Evolutionary conservation across 768 basidiomycete species (phyloP), one percentile per base, ranked within the genome.

Genomic region (Neoboletus brunneissimus): DNA sequence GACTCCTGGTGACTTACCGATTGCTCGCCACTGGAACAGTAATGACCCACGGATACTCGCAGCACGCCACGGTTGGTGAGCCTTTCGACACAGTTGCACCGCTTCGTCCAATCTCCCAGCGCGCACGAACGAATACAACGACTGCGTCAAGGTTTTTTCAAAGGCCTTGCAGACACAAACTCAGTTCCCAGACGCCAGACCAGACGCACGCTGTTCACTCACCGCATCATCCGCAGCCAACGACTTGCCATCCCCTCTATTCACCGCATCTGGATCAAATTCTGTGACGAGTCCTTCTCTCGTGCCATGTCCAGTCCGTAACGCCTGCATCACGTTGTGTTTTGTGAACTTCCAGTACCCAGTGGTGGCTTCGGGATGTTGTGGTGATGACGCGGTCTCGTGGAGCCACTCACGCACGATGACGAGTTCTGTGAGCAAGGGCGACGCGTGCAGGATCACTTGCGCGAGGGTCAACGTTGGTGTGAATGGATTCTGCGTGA

Each of bases 61-160:
- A 3, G 93, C 92, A 23, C 94, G 80, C 96, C 95, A 98, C 0
- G 92, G 89, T 60, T 95, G 91, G 59, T 93, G 87, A 0, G 89
- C 88, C 63, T 83, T 84, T 60, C 86, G 76, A 67, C 92, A 94
- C 18, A 93, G 73, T 34, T 91, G 87, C 5, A 94, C 77, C 0
- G 94, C 96, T 12, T 91, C 87, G 12, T 90, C 90, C 29, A 96
- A 71, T 56, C 86, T 76, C n/a, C 95, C 95, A 6, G 89, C 86
- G 40, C 95, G 85, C 3, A 98, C 78, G 59, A 88, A 87, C 25
- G 86, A 82, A 71, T 90, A 96, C 22, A 98, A 68, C 0, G 88
- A 84, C 61, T 92, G 86, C 0, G 85, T 74, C 23, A 97, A 71
- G 29, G 83, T 81, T 61, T 87, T 89, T 68, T 98, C 93, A 64